These are phyloP conservation scores for Castanea crenata DNA, from an alignment of 306 rosid species.

Conservation along the genomic window DNA sequence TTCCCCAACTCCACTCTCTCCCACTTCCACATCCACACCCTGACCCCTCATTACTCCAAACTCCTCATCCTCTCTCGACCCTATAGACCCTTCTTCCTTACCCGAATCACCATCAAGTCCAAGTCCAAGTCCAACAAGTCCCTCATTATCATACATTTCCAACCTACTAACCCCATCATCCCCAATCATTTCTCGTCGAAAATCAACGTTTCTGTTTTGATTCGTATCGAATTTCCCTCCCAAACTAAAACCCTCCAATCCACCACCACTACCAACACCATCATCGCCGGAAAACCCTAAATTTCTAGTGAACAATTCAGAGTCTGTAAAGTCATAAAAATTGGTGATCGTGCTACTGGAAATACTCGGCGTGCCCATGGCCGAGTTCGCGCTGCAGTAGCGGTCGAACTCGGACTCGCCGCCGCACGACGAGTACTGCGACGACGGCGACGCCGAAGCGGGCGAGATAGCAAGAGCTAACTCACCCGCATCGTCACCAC, in stretches of 20 bases:
- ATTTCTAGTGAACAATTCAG: constrained; percentile 44
- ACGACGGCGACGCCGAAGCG: constrained; percentile 14
- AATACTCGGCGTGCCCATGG: constrained; percentile 75
- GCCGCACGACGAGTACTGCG: constrained; percentile 72
- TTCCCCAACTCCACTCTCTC: constrained; percentile 19
- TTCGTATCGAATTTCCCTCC: constrained; percentile 37
- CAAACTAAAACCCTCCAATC: constrained; percentile 51
- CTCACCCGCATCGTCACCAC: constrained; percentile 8
- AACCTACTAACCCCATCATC: constrained; percentile 34
- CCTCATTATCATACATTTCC: constrained; percentile 54
- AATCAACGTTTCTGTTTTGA: constrained; percentile 21
- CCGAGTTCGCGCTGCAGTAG: constrained; percentile 85
- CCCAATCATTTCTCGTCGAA: background rate
- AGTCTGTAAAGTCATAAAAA: constrained; percentile 59
- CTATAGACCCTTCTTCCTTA: constrained; percentile 14
- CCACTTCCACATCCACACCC: background rate
- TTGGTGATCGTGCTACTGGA: constrained; percentile 71
- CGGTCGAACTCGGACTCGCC: constrained; percentile 88
- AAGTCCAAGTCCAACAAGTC: constrained; percentile 1
- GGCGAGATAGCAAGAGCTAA: background rate
- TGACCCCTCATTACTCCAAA: constrained; percentile 5
- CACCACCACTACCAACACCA: constrained; percentile 38
- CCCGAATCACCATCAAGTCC: constrained; percentile 14
- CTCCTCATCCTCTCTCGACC: constrained; percentile 4
- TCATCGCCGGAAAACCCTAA: constrained; percentile 36